Base-by-base conservation (phyloP, 345 rosid species). In the Garcia nutans region DNA sequence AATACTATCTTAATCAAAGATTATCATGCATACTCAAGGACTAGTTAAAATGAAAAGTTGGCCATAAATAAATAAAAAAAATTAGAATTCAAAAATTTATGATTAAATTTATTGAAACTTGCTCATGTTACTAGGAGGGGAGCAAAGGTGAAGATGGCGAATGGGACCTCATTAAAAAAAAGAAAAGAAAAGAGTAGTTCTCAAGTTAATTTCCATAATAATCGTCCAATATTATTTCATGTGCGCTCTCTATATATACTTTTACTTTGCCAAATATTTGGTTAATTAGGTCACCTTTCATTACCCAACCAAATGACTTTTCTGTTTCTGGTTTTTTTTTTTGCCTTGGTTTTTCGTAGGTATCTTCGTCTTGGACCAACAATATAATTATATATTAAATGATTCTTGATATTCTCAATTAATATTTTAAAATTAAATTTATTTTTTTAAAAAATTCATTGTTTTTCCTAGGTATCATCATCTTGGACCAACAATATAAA, bases 281-380 rank as follows among this genome's bases (percentile, higher is more conserved):
- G 74, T 58, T 60, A 28, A 28, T 28, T 28, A 72, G 65, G 65
- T 57, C 65, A 72, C 37, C 74, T 42, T 72, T 66, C 56, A 23
- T 58, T 22, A 57, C 65, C 74, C 55, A 57, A 57, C 74, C 64
- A 71, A 41, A 41, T 37, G 64, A 55, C 50, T 71, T 57, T 6
- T 33, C 17, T 56, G 50, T 26, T 4, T 37, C 6, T 4, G 3
- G 3, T 1, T 9, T 19, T 44, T 9, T 24, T 47, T 10, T 47
- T 50, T 23, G n/a, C 37, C 16, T 19, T 20, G 31, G 31, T 28
- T 28, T 17, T 77, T 71, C 50, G 58, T 26, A 71, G 72, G 76
- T 42, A 33, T 71, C 44, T 56, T 75, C 62, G 74, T 71, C 44
- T 56, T 75, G 69, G 74, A 62, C 68, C 56, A 56, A n/a, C 6